Evolutionary conservation across 2,329 filamentous ascomycete genomes (phyloP).

Genomic region (Beauveria medogensis): DNA sequence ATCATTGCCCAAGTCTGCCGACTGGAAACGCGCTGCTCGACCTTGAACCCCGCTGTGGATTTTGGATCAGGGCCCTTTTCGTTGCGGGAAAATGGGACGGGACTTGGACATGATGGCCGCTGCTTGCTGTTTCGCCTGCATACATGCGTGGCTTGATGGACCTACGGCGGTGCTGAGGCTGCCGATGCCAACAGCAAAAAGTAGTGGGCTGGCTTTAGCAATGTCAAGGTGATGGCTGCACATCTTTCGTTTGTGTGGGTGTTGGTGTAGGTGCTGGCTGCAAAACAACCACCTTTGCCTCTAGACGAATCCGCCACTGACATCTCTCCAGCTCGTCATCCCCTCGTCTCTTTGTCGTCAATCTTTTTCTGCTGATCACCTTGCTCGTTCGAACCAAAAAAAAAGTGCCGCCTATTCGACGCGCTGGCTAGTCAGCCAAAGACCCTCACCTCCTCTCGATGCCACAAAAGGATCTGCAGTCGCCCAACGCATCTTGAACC

Average conservation of each 20-base stretch:
- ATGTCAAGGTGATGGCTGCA: no score
- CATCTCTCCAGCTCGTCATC: background rate
- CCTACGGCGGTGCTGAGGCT: background rate
- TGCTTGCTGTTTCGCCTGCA: background rate
- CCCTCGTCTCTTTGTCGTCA: background rate
- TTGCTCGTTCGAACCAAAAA: no score
- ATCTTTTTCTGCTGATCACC: background rate
- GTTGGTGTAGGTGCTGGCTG: no score
- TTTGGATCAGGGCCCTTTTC: background rate
- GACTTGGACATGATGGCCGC: no score
- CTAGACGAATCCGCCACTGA: background rate
- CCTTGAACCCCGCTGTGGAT: slow-evolving; percentile 5
- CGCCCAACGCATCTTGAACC: slow-evolving; percentile 1
- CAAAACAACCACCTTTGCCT: background rate
- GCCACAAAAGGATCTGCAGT: background rate
- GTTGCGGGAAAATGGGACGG: background rate
- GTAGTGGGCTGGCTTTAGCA: no score
- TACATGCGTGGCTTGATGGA: background rate
- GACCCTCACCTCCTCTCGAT: background rate
- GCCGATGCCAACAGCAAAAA: no score
- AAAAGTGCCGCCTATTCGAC: background rate
- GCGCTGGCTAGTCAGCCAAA: background rate
- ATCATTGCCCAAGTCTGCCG: slow-evolving; percentile 3
- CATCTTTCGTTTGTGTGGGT: no score
- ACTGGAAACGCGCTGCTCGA: background rate